Evolutionary conservation across 208 protist species (phyloP).

Genomic region (Acanthamoeba royreba): DNA sequence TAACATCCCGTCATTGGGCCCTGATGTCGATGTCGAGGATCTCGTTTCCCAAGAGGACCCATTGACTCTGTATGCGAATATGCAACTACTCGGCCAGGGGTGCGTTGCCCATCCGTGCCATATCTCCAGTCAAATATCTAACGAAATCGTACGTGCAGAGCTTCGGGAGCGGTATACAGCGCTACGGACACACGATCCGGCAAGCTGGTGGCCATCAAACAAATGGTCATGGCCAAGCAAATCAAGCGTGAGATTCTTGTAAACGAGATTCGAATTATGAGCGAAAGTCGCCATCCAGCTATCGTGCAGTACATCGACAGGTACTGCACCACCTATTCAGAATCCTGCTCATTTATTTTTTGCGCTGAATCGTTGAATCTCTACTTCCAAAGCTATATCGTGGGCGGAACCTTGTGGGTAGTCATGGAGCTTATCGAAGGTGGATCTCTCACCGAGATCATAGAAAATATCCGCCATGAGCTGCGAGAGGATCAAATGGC

Average conservation of each 20-base stretch:
- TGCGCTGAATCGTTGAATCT: not conserved
- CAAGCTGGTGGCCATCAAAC: not conserved
- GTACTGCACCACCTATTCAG: not conserved
- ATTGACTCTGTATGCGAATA: not conserved
- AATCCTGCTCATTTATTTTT: not conserved
- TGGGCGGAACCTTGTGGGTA: too few relatives aligned
- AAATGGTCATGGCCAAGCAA: conserved; percentile 17
- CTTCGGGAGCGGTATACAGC: not conserved
- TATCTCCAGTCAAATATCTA: not conserved
- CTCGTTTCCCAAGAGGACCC: not conserved
- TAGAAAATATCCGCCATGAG: too few relatives aligned
- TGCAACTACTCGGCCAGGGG: not conserved
- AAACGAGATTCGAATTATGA: not conserved
- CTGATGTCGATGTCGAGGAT: not conserved
- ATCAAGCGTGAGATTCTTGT: not conserved
- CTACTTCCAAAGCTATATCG: too few relatives aligned
- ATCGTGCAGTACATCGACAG: not conserved
- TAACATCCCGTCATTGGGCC: too few relatives aligned
- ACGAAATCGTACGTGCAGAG: not conserved
- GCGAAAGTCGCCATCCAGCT: not conserved
- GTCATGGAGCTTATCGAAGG: conserved; percentile 43
- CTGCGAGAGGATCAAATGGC: too few relatives aligned
- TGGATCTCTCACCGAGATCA: not conserved
- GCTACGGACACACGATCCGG: not conserved
- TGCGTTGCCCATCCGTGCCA: not conserved